Evolutionary conservation across 805 yeast species (phyloP).

Genomic region (Grigorovia transvaalensis): DNA sequence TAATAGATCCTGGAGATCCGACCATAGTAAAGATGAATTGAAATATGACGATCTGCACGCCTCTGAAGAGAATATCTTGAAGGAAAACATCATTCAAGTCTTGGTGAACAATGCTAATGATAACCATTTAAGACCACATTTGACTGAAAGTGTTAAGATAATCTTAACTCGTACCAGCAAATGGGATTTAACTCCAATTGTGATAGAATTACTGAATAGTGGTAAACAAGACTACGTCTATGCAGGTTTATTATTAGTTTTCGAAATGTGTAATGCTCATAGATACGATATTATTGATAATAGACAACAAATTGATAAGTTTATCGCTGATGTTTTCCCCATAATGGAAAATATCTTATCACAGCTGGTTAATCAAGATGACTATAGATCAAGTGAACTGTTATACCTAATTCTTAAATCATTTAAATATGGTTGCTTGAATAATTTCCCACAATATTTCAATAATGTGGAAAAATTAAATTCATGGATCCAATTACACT

Average conservation of each 20-base stretch:
- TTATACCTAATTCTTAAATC: slow-evolving; percentile 55
- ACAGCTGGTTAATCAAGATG: slow-evolving; percentile 24
- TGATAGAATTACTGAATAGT: slow-evolving; percentile 28
- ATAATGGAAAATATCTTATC: slow-evolving; percentile 43
- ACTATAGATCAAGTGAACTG: slow-evolving; percentile 34
- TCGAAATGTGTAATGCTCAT: slow-evolving; percentile 45
- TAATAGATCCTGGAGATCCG: slow-evolving; percentile 46
- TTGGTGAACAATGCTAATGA: slow-evolving; percentile 36
- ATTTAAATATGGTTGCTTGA: slow-evolving; percentile 53
- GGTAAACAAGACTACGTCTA: slow-evolving; percentile 33
- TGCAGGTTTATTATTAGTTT: slow-evolving; percentile 46
- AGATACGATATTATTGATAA: slow-evolving; percentile 44
- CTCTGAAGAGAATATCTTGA: slow-evolving; percentile 47
- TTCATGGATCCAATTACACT: slow-evolving; percentile 61
- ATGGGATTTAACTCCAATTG: slow-evolving; percentile 28
- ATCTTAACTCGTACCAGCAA: slow-evolving; percentile 39
- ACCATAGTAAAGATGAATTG: slow-evolving; percentile 33
- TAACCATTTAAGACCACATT: slow-evolving; percentile 41
- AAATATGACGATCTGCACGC: slow-evolving; percentile 19
- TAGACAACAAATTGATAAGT: slow-evolving; percentile 37
- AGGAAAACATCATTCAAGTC: slow-evolving; percentile 43
- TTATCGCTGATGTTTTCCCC: slow-evolving; percentile 45
- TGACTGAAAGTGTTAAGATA: slow-evolving; percentile 45
- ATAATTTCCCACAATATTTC: slow-evolving; percentile 47
- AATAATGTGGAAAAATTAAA: slow-evolving; percentile 30